A percentile compares a stretch with the other conserved stretches of the same genome.
phyloP scores from a whole-genome alignment of 2,329 filamentous ascomycete genomes.

The Aspergillus pseudoterreus region DNA sequence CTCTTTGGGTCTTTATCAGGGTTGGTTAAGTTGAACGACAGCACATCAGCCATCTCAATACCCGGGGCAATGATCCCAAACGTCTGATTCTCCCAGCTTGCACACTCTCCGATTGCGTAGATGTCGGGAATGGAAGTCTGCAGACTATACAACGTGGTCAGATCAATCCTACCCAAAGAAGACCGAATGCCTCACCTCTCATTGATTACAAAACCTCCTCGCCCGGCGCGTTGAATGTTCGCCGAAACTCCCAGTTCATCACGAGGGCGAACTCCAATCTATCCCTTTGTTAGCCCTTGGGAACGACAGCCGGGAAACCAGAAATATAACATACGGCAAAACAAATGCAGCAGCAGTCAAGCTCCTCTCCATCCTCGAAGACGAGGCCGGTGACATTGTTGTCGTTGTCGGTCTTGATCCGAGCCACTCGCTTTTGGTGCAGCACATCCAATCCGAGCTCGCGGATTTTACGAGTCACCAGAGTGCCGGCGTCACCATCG shows the following conservation, averaged over 20 bases:
- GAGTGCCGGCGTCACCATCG: constrained; percentile 72
- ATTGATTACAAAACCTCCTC: constrained; percentile 65
- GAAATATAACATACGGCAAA: constrained; percentile 59
- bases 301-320: not conserved
- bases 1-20: constrained; percentile 64
- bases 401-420: constrained; percentile 63
- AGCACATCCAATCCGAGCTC: constrained; percentile 76
- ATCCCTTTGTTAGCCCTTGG: constrained; percentile 2
- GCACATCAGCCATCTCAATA: constrained; percentile 87
- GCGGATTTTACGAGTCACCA: constrained; percentile 79
- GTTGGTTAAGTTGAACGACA: constrained; percentile 86
- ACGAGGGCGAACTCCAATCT: constrained; percentile 75
- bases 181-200: constrained; percentile 27
- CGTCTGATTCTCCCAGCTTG: constrained; percentile 81
- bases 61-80: constrained; percentile 87
- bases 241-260: constrained; percentile 70
- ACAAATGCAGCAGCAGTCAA: constrained; percentile 77
- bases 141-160: constrained; percentile 39
- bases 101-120: constrained; percentile 88
- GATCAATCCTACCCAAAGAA: not conserved
- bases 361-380: constrained; percentile 75
- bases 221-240: constrained; percentile 67
- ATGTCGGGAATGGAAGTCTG: constrained; percentile 68
- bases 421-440: constrained; percentile 69
- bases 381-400: constrained; percentile 69